Conservation (phyloP, 2,329 filamentous ascomycete genomes). For the Phyllosticta citrichinensis region DNA sequence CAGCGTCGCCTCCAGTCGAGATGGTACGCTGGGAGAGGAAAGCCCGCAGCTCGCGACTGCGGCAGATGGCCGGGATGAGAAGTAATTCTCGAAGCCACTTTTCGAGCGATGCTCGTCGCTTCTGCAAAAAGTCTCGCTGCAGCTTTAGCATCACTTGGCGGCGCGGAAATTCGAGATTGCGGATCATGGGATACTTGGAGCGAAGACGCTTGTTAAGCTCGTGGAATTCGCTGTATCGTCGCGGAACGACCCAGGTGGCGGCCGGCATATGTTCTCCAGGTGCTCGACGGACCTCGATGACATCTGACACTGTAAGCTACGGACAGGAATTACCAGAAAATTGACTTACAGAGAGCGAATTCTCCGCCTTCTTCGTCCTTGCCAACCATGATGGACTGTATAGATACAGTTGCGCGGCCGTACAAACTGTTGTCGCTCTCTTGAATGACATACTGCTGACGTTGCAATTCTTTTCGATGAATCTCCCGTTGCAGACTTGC, state of each 20-base stretch:
- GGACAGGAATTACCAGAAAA: neutral
- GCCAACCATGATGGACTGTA: constrained; percentile 87
- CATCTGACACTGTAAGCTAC: constrained; percentile 40
- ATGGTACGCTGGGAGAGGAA: constrained; percentile 85
- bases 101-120: constrained; percentile 73
- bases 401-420: constrained; percentile 77
- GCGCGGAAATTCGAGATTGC: constrained; percentile 83
- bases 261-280: constrained; percentile 94
- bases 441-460: constrained; percentile 93
- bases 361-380: constrained; percentile 87
- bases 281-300: constrained; percentile 81
- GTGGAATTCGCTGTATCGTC: constrained; percentile 93
- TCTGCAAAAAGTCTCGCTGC: constrained; percentile 90
- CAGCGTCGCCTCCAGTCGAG: constrained; percentile 53
- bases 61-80: constrained; percentile 82
- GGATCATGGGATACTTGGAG: constrained; percentile 74
- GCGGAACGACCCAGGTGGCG: constrained; percentile 87
- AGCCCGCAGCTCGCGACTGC: constrained; percentile 79
- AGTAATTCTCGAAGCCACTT: constrained; percentile 70
- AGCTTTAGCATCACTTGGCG: constrained; percentile 92
- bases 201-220: constrained; percentile 86
- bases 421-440: constrained; percentile 97
- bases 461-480: constrained; percentile 84
- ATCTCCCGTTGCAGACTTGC: constrained; percentile 89
- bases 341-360: constrained; percentile 64